These are phyloP conservation scores for Dentiscutata heterogama DNA, from an alignment of 371 early-diverging fungal species.

Conservation along the genomic window DNA sequence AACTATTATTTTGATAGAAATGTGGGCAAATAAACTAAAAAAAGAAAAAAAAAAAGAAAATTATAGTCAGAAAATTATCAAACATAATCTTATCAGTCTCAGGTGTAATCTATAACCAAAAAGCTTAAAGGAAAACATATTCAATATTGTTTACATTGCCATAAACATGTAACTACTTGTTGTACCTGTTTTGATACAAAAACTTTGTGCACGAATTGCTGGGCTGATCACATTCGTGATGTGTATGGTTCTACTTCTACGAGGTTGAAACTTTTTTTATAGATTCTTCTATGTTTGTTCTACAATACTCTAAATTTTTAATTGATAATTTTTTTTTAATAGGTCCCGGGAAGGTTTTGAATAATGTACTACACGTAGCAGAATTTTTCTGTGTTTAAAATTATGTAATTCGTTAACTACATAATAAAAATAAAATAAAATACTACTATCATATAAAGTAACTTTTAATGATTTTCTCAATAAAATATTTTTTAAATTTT, in stretches of 20 bases:
- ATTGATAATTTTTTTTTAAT: too few relatives aligned
- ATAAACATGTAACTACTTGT: constrained; percentile 10
- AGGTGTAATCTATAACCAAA: background rate
- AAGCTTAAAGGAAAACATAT: background rate
- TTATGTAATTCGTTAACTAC: too few relatives aligned
- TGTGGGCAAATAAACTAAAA: background rate
- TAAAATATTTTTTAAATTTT: too few relatives aligned
- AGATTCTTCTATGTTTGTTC: too few relatives aligned
- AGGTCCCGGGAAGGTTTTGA: too few relatives aligned
- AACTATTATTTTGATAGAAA: background rate
- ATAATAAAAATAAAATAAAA: too few relatives aligned
- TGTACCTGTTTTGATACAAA: background rate
- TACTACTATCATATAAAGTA: too few relatives aligned
- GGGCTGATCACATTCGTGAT: background rate
- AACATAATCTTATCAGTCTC: background rate
- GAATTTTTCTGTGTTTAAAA: too few relatives aligned
- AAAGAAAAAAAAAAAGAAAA: background rate
- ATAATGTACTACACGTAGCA: too few relatives aligned
- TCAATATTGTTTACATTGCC: background rate
- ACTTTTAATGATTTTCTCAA: too few relatives aligned
- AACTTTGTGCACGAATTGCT: background rate
- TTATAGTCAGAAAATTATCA: background rate
- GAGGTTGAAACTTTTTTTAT: constrained; percentile 1
- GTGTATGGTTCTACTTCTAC: background rate
- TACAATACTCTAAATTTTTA: too few relatives aligned